Evolutionary conservation across 345 rosid genomes (phyloP).

Genomic region (Salix arbutifolia): DNA sequence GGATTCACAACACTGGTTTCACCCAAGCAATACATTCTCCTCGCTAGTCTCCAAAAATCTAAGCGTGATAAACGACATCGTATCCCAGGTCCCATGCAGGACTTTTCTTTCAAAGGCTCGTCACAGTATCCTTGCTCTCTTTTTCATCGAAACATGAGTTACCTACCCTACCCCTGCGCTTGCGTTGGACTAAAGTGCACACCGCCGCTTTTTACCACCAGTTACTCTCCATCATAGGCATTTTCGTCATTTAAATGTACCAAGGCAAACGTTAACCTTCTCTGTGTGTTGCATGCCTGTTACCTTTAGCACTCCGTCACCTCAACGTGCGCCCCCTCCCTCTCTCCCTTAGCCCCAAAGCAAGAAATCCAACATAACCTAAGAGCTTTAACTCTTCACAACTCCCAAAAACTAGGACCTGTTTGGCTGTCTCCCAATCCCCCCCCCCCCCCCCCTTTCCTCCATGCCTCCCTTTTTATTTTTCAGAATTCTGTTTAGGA

Average conservation of each 20-base stretch:
- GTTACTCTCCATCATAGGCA: background rate
- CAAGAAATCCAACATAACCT: background rate
- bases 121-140: background rate
- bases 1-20: too few species aligned
- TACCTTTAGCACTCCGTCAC: background rate
- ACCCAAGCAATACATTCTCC: background rate
- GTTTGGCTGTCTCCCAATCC: background rate
- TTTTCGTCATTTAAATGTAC: background rate
- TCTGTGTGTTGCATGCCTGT: background rate
- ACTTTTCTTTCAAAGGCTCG: background rate
- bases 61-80: background rate
- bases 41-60: background rate
- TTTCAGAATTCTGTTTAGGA: too few species aligned
- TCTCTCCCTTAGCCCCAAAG: background rate
- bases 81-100: background rate
- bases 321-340: background rate
- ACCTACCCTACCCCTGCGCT: background rate
- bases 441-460: background rate
- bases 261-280: background rate
- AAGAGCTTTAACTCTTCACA: background rate
- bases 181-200: background rate
- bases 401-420: background rate
- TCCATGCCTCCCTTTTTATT: too few species aligned
- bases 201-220: constrained; percentile 5
- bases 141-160: background rate